Conservation (phyloP, 2,329 filamentous ascomycete genomes). For the Hypoxylon sp. region DNA sequence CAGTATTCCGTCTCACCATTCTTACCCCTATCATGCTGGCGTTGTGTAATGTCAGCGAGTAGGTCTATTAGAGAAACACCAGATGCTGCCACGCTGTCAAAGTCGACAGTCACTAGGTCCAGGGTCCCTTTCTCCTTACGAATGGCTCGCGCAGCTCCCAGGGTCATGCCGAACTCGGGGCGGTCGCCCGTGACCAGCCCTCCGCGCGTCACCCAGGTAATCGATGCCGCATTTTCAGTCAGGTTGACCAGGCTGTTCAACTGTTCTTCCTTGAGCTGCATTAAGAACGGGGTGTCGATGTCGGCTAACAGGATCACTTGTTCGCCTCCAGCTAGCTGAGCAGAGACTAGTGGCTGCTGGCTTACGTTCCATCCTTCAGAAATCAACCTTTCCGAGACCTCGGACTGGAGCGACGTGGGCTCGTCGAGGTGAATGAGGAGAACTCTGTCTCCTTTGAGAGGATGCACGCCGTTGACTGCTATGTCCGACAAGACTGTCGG, state of each 20-base stretch:
- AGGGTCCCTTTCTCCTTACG: background rate
- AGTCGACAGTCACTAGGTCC: background rate
- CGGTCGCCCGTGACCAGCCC: background rate
- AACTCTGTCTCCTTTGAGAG: no score
- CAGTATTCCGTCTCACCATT: background rate
- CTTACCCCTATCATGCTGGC: background rate
- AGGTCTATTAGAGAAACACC: background rate
- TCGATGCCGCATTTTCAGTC: background rate
- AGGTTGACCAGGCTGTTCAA: background rate
- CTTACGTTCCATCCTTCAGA: no score
- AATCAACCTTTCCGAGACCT: no score
- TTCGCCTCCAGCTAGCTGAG: no score
- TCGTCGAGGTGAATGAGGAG: no score
- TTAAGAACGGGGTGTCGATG: background rate
- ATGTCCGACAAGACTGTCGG: no score
- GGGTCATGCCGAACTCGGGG: background rate
- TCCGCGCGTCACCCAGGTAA: background rate
- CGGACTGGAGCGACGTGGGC: no score
- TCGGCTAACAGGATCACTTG: background rate
- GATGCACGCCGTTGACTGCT: no score
- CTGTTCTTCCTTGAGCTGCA: background rate
- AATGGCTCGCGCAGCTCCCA: background rate
- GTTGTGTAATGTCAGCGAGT: background rate
- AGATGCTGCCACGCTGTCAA: background rate
- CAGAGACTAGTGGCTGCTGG: no score